Base-by-base conservation (phyloP, 176 grass and related monocot species). In the Dendrocalamus sinicus region DNA sequence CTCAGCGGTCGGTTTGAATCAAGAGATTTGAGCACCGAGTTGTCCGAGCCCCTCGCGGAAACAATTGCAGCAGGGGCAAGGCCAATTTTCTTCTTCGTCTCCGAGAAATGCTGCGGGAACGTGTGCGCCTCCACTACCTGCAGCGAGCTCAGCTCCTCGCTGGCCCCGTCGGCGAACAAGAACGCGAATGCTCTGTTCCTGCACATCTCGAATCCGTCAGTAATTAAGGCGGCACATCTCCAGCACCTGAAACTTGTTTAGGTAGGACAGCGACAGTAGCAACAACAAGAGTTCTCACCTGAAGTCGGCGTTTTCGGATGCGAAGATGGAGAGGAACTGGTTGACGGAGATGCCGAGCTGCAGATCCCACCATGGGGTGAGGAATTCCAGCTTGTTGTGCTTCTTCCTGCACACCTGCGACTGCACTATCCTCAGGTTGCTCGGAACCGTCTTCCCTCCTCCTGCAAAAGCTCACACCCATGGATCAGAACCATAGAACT, bases 301-400 rank as follows among this genome's bases (percentile, higher is more conserved):
- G 86, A 92, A 96, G 35, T 92, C 90, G 9, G 88, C 54, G 79
- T 90, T 86, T 67, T 87, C 91, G 15, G 96, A 92, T 1, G 92
- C 78, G 76, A 99, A 96, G 70, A 94, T 90, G 86, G 90, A 92
- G 47, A 99, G 87, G 86, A 96, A 96, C 48, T 96, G 96, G 88
- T 91, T 96, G 45, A 99, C 92, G 6, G 93, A 94, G 66, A 99
- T 82, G 75, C 96, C 93, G 19, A 99, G 81, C 83, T 99, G 96
- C 23, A 99, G 90, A 88, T 99, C 96, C 96, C 96, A 99, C 96
- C 96, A 99, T 2, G 96, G 96, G 47, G 91, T 69, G 80, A 96
- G 91, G 64, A 99, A 99, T 44, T 96, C 93, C 11, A 96, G 83
- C 85, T 96, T 94, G 74, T 83, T 90, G 43, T 89, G 89, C 81